Evolutionary conservation across 257 asterid species (phyloP), one percentile per base, ranked within the genome.

Genomic region (Lycium ferocissimum): DNA sequence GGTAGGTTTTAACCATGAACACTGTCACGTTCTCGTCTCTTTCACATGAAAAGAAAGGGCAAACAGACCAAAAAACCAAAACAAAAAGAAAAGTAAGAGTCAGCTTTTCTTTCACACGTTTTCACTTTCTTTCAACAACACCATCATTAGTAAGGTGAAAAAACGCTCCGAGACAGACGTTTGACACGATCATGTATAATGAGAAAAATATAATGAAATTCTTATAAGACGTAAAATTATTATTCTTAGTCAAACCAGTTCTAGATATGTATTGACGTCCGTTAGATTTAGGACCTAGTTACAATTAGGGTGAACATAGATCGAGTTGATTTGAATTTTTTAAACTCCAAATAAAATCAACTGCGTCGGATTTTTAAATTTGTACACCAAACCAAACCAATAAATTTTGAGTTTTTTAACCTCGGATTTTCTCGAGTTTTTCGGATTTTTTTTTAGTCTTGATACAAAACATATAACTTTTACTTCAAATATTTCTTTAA

Each of bases 1-100:
- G 88, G 80, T 86, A 86, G 51, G 86, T 83, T 85, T 86, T 86
- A 70, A 86, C 86, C 88, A 86, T 63, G 80, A 82, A 82, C 80
- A 86, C 85, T 63, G 88, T 86, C 83, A 86, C 80, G 62, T 86
- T 86, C 80, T 75, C 80, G 51, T 82, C 83, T 75, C 88, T 86
- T 73, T 86, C 3, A 35, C n/a, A 67, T 54, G 62, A 45, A 72
- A 57, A 6, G 18, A 58, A 58, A 58, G 57, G 57, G 71, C 38
- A 14, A 70, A 56, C 17, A 59, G 26, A 47, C 58, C 7, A 61
- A 22, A 43, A 26, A 26, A 33, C 58, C 81, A 85, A 80, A 53
- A 43, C 13, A 59, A 71, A 72, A 57, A 14, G 33, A 7, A 69
- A 56, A 81, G 75, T 37, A 49, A 69, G 40, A 20, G 56, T 81